Conservation (phyloP, 495 filamentous ascomycete genomes). For the Neurospora sp. region DNA sequence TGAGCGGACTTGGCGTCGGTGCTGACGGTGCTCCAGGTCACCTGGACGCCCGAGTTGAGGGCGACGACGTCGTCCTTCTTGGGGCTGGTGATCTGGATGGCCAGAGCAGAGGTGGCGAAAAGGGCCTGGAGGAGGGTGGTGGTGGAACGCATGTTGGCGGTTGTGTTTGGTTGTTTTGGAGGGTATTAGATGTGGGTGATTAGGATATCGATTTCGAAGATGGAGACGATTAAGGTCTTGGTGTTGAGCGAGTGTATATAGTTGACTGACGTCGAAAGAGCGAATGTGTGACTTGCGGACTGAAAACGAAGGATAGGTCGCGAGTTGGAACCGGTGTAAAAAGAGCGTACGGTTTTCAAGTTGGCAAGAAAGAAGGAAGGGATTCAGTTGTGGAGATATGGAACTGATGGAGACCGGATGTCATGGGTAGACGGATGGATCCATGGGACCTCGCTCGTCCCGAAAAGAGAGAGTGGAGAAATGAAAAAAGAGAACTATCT, state of each 20-base stretch:
- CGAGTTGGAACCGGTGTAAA: background rate
- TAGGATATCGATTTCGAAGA: background rate
- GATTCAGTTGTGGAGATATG: background rate
- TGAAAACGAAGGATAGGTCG: background rate
- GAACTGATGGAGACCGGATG: background rate
- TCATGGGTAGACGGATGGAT: background rate
- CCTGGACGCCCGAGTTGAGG: slow-evolving; percentile 12
- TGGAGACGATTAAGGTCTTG: background rate
- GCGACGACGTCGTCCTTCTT: slow-evolving; percentile 16
- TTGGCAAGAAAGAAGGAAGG: background rate
- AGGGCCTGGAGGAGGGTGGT: slow-evolving; percentile 8
- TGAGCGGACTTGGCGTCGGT: slow-evolving; percentile 18
- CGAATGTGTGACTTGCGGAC: background rate
- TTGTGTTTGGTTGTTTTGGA: slow-evolving; percentile 2
- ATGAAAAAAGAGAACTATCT: background rate
- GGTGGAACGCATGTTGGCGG: slow-evolving; percentile 16
- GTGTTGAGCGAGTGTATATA: background rate
- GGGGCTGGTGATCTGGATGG: slow-evolving; percentile 19
- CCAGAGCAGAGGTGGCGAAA: slow-evolving; percentile 12
- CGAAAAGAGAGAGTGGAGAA: background rate
- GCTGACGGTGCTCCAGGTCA: slow-evolving; percentile 17
- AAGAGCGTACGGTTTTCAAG: background rate
- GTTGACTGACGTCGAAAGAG: background rate
- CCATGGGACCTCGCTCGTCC: background rate
- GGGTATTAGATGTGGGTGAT: background rate